phyloP scores from a whole-genome alignment of 2,329 filamentous ascomycete genomes.

The Pseudonectria buxi region DNA sequence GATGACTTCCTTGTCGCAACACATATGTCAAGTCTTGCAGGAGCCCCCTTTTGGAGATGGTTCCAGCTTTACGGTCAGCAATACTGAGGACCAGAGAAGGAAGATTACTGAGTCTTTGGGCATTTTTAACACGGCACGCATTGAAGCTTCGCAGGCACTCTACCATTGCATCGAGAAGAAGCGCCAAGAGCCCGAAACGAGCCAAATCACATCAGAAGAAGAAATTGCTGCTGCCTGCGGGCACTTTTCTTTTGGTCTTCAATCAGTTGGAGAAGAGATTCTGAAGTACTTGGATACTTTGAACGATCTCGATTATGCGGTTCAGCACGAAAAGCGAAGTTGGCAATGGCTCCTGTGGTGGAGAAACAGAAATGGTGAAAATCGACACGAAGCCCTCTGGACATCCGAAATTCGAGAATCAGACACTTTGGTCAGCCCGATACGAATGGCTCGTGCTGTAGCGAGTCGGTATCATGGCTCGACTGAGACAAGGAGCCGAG shows the following conservation, averaged over 20 bases:
- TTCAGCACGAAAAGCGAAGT: conserved; percentile 53
- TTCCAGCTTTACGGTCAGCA: conserved; percentile 39
- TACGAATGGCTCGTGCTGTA: conserved; percentile 3
- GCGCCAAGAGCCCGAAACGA: conserved; percentile 55
- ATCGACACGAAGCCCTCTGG: conserved; percentile 16
- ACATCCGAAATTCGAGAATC: conserved; percentile 32
- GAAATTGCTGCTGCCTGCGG: conserved; percentile 95
- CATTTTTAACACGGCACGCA: conserved; percentile 87
- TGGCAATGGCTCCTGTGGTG: conserved; percentile 86
- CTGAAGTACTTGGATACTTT: conserved; percentile 73
- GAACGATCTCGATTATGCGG: conserved; percentile 71
- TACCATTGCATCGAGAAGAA: conserved; percentile 73
- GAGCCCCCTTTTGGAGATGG: conserved; percentile 23
- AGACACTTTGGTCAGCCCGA: conserved; percentile 10
- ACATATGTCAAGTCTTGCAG: conserved; percentile 8
- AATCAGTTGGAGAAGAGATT: conserved; percentile 87
- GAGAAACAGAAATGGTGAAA: conserved; percentile 28
- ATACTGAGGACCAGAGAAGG: conserved; percentile 77
- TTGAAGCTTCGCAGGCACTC: conserved; percentile 71
- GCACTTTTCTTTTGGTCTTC: conserved; percentile 86
- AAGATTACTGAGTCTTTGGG: conserved; percentile 76
- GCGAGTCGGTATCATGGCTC: conserved; percentile 2
- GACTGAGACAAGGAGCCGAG: not conserved
- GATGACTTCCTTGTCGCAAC: conserved; percentile 9
- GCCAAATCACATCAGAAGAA: conserved; percentile 62